A percentile compares a stretch with the other conserved stretches of the same genome.
These are phyloP conservation scores for Scytalidium sp. DNA, from an alignment of 2,329 filamentous ascomycete genomes.

Conservation along the genomic window DNA sequence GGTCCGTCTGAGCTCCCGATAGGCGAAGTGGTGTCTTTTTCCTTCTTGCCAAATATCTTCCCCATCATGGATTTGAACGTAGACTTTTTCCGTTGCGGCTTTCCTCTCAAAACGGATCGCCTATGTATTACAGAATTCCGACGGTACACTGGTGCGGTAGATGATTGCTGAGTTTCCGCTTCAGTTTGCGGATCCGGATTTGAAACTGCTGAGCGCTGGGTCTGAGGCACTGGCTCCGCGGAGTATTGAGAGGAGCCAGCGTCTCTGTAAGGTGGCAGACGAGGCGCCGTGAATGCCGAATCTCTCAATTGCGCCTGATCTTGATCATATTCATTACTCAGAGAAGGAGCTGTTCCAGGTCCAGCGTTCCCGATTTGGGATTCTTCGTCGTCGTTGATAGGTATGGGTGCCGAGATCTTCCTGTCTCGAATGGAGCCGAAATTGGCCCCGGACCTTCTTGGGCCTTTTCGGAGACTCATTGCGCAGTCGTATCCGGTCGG, in stretches of 20 bases:
- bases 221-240: not conserved
- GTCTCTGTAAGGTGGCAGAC: not conserved
- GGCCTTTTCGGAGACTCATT: not conserved
- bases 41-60: slow-evolving; percentile 56
- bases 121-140: slow-evolving; percentile 48
- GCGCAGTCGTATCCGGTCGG: not conserved
- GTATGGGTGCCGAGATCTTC: slow-evolving; percentile 60
- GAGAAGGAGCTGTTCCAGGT: slow-evolving; percentile 29
- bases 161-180: not conserved
- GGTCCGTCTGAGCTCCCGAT: slow-evolving; percentile 7
- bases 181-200: not conserved
- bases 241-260: not conserved
- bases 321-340: slow-evolving; percentile 21
- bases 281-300: slow-evolving; percentile 11
- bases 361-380: slow-evolving; percentile 48
- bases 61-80: slow-evolving; percentile 53
- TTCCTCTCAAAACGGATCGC: slow-evolving; percentile 30
- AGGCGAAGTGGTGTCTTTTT: slow-evolving; percentile 35
- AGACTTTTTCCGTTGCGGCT: slow-evolving; percentile 54
- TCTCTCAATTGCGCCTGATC: slow-evolving; percentile 11
- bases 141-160: slow-evolving; percentile 7
- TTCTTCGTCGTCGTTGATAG: slow-evolving; percentile 53
- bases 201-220: not conserved
- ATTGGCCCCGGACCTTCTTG: not conserved
- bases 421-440: not conserved